Conservation (phyloP, 1,284 basidiomycete genomes). For the Sanghuangporus sanghuang region DNA sequence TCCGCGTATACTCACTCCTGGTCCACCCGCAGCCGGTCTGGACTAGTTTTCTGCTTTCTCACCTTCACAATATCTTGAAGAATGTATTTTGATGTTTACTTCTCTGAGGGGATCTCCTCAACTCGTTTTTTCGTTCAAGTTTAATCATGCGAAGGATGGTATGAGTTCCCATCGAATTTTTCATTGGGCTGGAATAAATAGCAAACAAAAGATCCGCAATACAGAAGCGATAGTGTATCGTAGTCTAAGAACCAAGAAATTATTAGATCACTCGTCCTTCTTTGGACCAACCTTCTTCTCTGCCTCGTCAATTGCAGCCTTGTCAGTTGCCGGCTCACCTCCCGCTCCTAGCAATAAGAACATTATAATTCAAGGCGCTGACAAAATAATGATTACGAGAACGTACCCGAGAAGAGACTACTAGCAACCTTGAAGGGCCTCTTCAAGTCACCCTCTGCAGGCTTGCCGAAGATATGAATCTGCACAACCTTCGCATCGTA, state of each 20-base stretch:
- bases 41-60: conserved; percentile 27
- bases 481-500: conserved; percentile 82
- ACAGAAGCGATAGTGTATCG: neutral
- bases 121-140: neutral
- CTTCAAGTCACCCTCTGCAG: conserved; percentile 83
- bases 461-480: conserved; percentile 73
- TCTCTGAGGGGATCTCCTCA: neutral
- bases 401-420: conserved; percentile 67
- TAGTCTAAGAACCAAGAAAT: conserved; percentile 2
- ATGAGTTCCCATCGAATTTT: neutral
- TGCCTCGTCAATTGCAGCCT: conserved; percentile 80
- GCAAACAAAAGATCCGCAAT: neutral
- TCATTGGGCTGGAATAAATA: neutral
- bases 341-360: conserved; percentile 30
- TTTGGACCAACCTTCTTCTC: conserved; percentile 76
- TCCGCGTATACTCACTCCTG: conserved; percentile 38
- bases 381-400: neutral
- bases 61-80: too few species aligned
- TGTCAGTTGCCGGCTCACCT: conserved; percentile 72
- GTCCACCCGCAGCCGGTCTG: conserved; percentile 29
- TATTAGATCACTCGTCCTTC: conserved; percentile 64
- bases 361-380: neutral
- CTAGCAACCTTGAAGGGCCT: conserved; percentile 81
- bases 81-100: neutral
- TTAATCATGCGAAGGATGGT: neutral